A percentile compares a stretch with the other conserved stretches of the same genome.
Conservation (phyloP, 257 asterid genomes). For the Osmanthus fragrans region DNA sequence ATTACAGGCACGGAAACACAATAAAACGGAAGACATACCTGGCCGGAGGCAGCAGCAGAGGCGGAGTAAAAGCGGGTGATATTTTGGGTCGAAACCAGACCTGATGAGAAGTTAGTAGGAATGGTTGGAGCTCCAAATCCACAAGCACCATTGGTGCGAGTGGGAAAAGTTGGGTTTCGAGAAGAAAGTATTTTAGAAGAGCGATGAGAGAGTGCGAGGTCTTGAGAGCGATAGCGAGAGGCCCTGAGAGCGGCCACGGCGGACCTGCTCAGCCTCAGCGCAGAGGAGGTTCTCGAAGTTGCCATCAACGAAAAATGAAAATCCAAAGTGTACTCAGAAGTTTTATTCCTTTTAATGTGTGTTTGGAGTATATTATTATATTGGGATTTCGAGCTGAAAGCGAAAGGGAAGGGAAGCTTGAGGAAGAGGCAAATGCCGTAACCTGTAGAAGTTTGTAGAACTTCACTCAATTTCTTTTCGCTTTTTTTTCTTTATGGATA, state of each 20-base stretch:
- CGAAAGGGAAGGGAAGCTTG: conserved; percentile 14
- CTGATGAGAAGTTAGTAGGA: conserved; percentile 31
- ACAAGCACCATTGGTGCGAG: conserved; percentile 16
- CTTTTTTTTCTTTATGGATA: too few species aligned
- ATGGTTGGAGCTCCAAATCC: conserved; percentile 16
- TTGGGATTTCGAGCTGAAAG: background rate
- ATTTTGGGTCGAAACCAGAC: conserved; percentile 6
- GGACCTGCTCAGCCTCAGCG: conserved; percentile 43
- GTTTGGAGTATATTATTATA: background rate
- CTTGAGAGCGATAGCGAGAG: conserved; percentile 27
- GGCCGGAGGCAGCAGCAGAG: conserved; percentile 49
- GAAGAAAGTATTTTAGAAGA: conserved; percentile 25
- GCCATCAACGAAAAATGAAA: conserved; percentile 26
- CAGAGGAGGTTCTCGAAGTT: conserved; percentile 30
- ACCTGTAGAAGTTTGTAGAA: conserved; percentile 5
- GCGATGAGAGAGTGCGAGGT: conserved; percentile 21
- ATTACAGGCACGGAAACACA: background rate
- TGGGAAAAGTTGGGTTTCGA: conserved; percentile 16
- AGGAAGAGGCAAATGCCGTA: conserved; percentile 3
- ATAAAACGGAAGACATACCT: conserved; percentile 29
- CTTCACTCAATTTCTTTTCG: too few species aligned
- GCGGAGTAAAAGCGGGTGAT: conserved; percentile 53
- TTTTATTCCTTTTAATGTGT: background rate
- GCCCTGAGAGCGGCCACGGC: conserved; percentile 44
- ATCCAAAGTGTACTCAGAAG: background rate